phyloP scores from a whole-genome alignment of 768 basidiomycete genomes.

The Suillus cothurnatus region DNA sequence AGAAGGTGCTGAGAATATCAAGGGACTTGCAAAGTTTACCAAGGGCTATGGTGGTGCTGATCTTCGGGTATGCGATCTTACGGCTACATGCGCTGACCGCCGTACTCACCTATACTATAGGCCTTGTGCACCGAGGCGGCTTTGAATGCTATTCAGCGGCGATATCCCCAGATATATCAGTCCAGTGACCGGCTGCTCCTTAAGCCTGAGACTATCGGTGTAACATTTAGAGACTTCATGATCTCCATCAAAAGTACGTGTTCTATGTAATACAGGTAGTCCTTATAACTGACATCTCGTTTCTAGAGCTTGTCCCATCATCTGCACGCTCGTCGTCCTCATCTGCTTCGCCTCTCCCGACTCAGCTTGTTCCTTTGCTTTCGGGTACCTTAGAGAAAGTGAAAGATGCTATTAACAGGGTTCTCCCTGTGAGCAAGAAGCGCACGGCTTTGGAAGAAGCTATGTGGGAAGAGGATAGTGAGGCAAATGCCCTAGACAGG shows the following conservation, averaged over 20 bases:
- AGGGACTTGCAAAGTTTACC: slow-evolving; percentile 82
- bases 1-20: slow-evolving; percentile 48
- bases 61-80: slow-evolving; percentile 64
- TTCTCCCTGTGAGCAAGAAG: slow-evolving; percentile 81
- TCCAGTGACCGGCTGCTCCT: slow-evolving; percentile 83
- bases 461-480: slow-evolving; percentile 82
- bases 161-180: slow-evolving; percentile 98
- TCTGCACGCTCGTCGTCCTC: slow-evolving; percentile 91
- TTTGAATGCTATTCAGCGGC: slow-evolving; percentile 91
- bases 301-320: slow-evolving; percentile 82
- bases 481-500: slow-evolving; percentile 84
- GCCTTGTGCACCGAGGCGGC: slow-evolving; percentile 97
- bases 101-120: slow-evolving; percentile 37
- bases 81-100: slow-evolving; percentile 13
- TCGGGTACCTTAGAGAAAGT: slow-evolving; percentile 67
- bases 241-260: slow-evolving; percentile 89
- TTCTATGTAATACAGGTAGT: not conserved
- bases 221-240: slow-evolving; percentile 93
- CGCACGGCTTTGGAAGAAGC: slow-evolving; percentile 91
- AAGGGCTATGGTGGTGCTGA: slow-evolving; percentile 99
- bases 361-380: slow-evolving; percentile 82
- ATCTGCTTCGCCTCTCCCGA: slow-evolving; percentile 80
- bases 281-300: not conserved
- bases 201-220: slow-evolving; percentile 81
- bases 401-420: slow-evolving; percentile 68